Percentiles rank a stretch among this genome's conserved stretches.
These are phyloP conservation scores for Xylaria palmicola DNA, from an alignment of 495 filamentous ascomycete species.

Conservation along the genomic window DNA sequence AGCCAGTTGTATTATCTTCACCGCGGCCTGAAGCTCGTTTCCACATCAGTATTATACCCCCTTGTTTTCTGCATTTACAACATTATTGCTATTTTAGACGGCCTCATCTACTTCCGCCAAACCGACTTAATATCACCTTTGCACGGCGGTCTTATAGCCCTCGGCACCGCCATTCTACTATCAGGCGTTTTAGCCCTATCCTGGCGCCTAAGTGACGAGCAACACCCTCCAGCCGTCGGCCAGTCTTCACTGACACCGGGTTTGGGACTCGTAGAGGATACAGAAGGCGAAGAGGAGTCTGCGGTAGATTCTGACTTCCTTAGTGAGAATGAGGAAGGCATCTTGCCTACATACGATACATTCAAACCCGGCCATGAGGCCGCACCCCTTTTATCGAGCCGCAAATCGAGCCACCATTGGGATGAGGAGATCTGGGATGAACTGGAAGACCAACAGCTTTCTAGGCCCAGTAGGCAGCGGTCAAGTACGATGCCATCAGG, in stretches of 20 bases:
- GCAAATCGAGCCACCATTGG: slow-evolving; percentile 41
- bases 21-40: slow-evolving; percentile 87
- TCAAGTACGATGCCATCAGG: slow-evolving; percentile 36
- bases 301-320: slow-evolving; percentile 44
- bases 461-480: slow-evolving; percentile 36
- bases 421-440: slow-evolving; percentile 67
- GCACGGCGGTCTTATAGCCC: slow-evolving; percentile 77
- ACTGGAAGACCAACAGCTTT: slow-evolving; percentile 56
- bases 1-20: slow-evolving; percentile 95
- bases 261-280: slow-evolving; percentile 66
- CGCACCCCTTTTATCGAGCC: slow-evolving; percentile 28
- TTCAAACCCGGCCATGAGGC: slow-evolving; percentile 41
- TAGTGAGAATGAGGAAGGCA: slow-evolving; percentile 34
- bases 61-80: slow-evolving; percentile 99
- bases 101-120: slow-evolving; percentile 94
- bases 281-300: slow-evolving; percentile 55
- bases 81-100: slow-evolving; percentile 96
- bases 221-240: slow-evolving; percentile 56
- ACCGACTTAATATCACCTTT: slow-evolving; percentile 70
- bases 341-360: slow-evolving; percentile 44
- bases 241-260: slow-evolving; percentile 67
- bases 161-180: slow-evolving; percentile 85
- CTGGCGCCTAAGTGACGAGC: slow-evolving; percentile 83
- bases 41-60: slow-evolving; percentile 94
- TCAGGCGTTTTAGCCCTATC: slow-evolving; percentile 87